A percentile compares a stretch with the other conserved stretches of the same genome.
These are phyloP conservation scores for Plasmodium malariae DNA, from an alignment of 169 alveolate genomes.

Conservation along the genomic window DNA sequence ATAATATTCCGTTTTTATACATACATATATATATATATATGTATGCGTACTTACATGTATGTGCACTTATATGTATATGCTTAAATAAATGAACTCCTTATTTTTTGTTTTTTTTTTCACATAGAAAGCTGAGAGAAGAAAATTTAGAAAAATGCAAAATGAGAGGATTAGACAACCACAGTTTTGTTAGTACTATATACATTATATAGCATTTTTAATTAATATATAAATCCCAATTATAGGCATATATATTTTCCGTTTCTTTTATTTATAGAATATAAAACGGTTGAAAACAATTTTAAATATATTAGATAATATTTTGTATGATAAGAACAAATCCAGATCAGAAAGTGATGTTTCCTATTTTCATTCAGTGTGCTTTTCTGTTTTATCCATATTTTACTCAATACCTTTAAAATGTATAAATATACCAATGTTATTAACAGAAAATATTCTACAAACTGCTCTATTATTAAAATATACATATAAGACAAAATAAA, in stretches of 20 bases:
- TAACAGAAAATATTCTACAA: background rate
- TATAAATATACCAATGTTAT: too few relatives aligned
- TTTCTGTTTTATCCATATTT: conserved; percentile 68
- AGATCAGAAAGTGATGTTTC: background rate
- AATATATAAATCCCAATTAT: background rate
- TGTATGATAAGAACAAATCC: background rate
- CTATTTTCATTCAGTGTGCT: conserved; percentile 58
- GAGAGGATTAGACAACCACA: conserved; percentile 66
- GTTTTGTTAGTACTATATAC: conserved; percentile 44
- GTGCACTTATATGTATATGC: background rate
- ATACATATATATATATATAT: background rate
- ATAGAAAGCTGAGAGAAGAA: conserved; percentile 42
- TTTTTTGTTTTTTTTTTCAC: conserved; percentile 1
- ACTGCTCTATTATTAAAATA: too few relatives aligned
- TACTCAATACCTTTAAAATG: conserved; percentile 74
- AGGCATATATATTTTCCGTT: background rate
- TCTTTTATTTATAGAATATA: conserved; percentile 55
- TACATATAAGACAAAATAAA: background rate
- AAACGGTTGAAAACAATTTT: conserved; percentile 43
- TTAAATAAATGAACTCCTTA: background rate
- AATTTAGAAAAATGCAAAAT: conserved; percentile 46
- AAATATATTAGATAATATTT: conserved; percentile 33
- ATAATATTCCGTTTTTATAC: background rate
- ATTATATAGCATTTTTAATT: background rate
- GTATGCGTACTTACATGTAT: background rate